Conservation (phyloP, 2,329 filamentous ascomycete genomes). For the Colletotrichum sp. region DNA sequence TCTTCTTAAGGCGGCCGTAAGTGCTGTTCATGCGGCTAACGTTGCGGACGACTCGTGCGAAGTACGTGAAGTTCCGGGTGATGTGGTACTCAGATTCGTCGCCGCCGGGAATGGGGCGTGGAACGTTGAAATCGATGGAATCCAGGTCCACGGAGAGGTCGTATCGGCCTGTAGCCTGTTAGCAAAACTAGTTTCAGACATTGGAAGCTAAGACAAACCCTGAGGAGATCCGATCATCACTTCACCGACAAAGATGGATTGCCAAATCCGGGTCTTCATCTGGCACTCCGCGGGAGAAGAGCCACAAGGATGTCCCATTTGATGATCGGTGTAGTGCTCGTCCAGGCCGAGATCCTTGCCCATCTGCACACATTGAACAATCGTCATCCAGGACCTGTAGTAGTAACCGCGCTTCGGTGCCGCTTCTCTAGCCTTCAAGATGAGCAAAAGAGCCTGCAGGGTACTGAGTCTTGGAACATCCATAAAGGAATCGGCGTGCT, state of each 20-base stretch:
- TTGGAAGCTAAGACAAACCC: constrained; percentile 56
- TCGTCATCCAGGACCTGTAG: constrained; percentile 95
- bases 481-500: constrained; percentile 92
- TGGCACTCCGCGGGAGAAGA: constrained; percentile 76
- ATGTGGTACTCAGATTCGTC: constrained; percentile 78
- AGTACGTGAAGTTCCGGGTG: constrained; percentile 85
- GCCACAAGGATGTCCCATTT: constrained; percentile 72
- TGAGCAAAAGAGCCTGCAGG: constrained; percentile 84
- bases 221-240: constrained; percentile 93
- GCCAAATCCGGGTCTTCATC: constrained; percentile 88
- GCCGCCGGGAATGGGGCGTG: constrained; percentile 65
- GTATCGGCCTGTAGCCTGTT: constrained; percentile 64
- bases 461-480: constrained; percentile 90
- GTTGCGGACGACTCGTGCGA: constrained; percentile 78
- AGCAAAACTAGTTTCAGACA: not conserved
- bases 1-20: constrained; percentile 76
- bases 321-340: constrained; percentile 83
- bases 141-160: constrained; percentile 79
- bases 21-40: constrained; percentile 78
- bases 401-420: constrained; percentile 93
- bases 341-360: constrained; percentile 89
- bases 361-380: constrained; percentile 92
- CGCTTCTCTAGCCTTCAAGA: constrained; percentile 91
- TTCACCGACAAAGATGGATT: constrained; percentile 84
- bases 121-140: constrained; percentile 76